phyloP scores from a whole-genome alignment of 345 rosid species.

The Linum usitatissimum region DNA sequence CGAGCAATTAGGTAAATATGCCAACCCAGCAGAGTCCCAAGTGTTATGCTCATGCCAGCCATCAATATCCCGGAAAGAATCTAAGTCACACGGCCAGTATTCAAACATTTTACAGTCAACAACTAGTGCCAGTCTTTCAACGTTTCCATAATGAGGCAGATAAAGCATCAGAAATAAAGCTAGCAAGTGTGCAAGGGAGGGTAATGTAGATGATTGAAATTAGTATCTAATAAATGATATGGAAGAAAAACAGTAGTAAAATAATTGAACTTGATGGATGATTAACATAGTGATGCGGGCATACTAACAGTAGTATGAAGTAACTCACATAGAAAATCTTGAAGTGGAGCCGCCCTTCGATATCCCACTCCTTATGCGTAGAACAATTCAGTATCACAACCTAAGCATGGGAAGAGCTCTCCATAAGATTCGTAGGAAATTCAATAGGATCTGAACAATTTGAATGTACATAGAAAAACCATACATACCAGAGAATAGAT shows the following conservation, averaged over 20 bases:
- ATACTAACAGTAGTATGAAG: no score
- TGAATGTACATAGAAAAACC: neutral
- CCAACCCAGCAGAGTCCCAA: constrained; percentile 69
- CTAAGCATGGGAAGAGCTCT: constrained; percentile 20
- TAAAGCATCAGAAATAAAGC: neutral
- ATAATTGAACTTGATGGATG: neutral
- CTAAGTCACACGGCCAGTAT: constrained; percentile 18
- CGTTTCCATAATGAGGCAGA: neutral
- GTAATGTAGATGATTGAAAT: neutral
- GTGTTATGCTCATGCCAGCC: constrained; percentile 33
- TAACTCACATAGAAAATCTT: constrained; percentile 45
- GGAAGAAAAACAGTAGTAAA: neutral
- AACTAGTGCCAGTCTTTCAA: neutral
- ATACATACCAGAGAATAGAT: constrained; percentile 52
- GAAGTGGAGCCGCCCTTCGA: constrained; percentile 27
- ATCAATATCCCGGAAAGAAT: constrained; percentile 35
- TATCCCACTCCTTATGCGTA: constrained; percentile 32
- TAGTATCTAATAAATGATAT: no score
- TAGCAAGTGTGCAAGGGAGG: constrained; percentile 7
- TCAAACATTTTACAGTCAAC: neutral
- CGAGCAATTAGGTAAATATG: constrained; percentile 61
- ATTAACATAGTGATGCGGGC: neutral
- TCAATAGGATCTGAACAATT: neutral
- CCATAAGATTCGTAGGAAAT: constrained; percentile 3
- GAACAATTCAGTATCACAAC: constrained; percentile 33